Conservation (phyloP, 257 asterid species). For the Solanum sejunctum region DNA sequence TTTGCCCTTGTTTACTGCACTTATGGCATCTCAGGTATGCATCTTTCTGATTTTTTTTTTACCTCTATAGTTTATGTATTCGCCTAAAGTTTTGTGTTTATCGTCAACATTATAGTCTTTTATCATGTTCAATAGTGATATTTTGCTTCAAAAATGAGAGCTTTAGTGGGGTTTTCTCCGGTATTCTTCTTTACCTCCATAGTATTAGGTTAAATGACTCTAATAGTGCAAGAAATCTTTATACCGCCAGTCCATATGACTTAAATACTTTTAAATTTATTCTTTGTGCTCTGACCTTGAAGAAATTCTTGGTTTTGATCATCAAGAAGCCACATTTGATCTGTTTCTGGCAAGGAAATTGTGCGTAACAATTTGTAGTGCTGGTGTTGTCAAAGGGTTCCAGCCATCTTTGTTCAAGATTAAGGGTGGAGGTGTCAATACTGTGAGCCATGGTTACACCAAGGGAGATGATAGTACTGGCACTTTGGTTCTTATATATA, state of each 20-base stretch:
- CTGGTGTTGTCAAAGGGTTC: slow-evolving; percentile 69
- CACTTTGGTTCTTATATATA: slow-evolving; percentile 32
- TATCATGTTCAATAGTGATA: background rate
- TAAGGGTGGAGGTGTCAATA: slow-evolving; percentile 51
- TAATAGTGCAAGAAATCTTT: background rate
- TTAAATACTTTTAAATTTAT: background rate
- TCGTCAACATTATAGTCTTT: background rate
- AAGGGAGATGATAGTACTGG: slow-evolving; percentile 66
- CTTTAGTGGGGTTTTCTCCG: background rate
- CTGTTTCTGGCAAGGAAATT: slow-evolving; percentile 59
- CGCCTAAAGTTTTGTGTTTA: too few species aligned
- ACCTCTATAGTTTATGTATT: too few species aligned
- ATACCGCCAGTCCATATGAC: background rate
- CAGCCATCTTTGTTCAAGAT: slow-evolving; percentile 32
- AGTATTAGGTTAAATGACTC: background rate
- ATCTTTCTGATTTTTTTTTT: too few species aligned
- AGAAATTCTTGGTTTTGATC: background rate
- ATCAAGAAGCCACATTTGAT: slow-evolving; percentile 78
- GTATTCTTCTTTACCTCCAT: too few species aligned
- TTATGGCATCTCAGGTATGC: slow-evolving; percentile 5
- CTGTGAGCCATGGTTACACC: slow-evolving; percentile 46
- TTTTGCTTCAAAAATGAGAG: background rate
- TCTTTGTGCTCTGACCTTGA: background rate
- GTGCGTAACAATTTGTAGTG: slow-evolving; percentile 63
- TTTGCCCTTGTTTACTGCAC: slow-evolving; percentile 46